Evolutionary conservation across 768 basidiomycete genomes (phyloP).

Genomic region (Termitomyces sp.): DNA sequence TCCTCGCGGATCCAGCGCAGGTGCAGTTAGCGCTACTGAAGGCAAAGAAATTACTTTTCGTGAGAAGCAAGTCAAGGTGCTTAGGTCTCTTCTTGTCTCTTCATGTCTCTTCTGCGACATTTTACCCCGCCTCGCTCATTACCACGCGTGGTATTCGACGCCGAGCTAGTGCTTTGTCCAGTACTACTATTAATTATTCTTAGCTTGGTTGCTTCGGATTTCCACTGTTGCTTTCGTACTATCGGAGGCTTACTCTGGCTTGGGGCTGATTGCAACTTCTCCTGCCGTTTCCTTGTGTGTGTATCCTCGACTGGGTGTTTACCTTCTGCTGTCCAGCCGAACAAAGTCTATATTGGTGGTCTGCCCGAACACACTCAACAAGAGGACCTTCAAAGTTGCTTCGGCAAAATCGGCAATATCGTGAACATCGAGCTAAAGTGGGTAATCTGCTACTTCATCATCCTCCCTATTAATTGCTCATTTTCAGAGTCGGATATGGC

Average conservation of each 20-base stretch:
- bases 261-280: constrained; percentile 46
- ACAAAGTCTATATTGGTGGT: constrained; percentile 91
- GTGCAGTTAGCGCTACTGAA: constrained; percentile 38
- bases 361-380: constrained; percentile 84
- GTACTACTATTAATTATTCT: constrained; percentile 37
- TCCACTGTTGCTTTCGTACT: constrained; percentile 37
- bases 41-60: constrained; percentile 51
- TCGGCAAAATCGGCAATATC: constrained; percentile 81
- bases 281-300: constrained; percentile 46
- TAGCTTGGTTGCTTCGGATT: constrained; percentile 25
- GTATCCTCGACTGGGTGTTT: constrained; percentile 60
- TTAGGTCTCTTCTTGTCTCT: constrained; percentile 61
- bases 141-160: constrained; percentile 28
- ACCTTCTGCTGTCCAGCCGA: constrained; percentile 79
- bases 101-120: constrained; percentile 27
- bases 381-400: constrained; percentile 84
- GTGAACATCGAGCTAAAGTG: constrained; percentile 82
- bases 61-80: constrained; percentile 87
- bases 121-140: constrained; percentile 28
- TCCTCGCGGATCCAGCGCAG: constrained; percentile 48
- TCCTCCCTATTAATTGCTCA: constrained; percentile 16
- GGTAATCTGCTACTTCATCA: constrained; percentile 29
- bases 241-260: constrained; percentile 40
- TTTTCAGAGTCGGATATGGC: constrained; percentile 75
- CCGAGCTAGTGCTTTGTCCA: constrained; percentile 36